Evolutionary conservation across 371 early-diverging fungal species (phyloP).

Genomic region (Blakeslea trispora): DNA sequence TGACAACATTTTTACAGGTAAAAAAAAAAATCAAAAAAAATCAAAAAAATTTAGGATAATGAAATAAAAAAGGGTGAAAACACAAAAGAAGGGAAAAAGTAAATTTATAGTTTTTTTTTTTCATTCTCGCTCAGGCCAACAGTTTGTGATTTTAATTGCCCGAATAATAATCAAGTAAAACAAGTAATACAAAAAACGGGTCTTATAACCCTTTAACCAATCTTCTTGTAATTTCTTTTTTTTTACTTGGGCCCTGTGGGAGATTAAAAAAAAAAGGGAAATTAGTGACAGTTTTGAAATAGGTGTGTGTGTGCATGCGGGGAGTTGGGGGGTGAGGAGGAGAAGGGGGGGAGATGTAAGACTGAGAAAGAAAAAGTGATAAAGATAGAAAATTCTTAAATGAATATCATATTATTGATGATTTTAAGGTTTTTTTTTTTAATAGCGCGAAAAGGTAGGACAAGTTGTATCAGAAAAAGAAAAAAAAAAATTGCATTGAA

Average conservation of each 20-base stretch:
- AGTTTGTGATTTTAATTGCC: slow-evolving; percentile 13
- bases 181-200: slow-evolving; percentile 24
- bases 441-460: not conserved
- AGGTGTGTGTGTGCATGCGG: not conserved
- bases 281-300: too few species aligned
- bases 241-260: slow-evolving; percentile 11
- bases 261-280: not conserved
- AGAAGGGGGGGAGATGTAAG: too few species aligned
- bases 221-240: too few species aligned
- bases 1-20: too few species aligned
- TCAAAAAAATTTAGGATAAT: too few species aligned
- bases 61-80: slow-evolving; percentile 17
- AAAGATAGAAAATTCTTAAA: slow-evolving; percentile 1
- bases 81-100: slow-evolving; percentile 4
- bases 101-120: slow-evolving; percentile 6
- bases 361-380: too few species aligned
- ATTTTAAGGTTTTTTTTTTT: not conserved
- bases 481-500: too few species aligned
- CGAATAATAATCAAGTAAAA: slow-evolving; percentile 3
- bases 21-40: too few species aligned
- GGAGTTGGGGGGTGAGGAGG: not conserved
- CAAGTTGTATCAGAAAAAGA: too few species aligned
- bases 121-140: slow-evolving; percentile 25
- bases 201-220: not conserved
- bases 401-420: not conserved